Conservation (phyloP, 2,329 filamentous ascomycete genomes). For the Corinectria fuckeliana region DNA sequence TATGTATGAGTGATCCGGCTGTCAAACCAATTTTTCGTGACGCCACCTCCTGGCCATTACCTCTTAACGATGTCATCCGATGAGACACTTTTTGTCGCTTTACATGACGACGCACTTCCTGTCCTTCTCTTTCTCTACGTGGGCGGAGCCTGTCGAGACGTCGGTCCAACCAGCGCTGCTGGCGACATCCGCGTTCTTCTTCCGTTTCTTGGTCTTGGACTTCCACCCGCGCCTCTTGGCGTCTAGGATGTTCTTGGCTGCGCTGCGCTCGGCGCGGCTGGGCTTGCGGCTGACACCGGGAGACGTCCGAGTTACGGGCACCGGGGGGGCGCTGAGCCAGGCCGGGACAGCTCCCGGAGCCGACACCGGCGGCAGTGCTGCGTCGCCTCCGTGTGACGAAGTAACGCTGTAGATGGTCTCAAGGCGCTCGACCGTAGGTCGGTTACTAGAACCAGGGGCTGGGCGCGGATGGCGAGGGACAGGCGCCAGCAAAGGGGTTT, state of each 20-base stretch:
- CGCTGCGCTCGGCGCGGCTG: slow-evolving; percentile 65
- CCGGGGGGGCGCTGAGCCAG: slow-evolving; percentile 47
- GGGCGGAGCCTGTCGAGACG: slow-evolving; percentile 44
- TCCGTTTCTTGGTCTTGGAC: slow-evolving; percentile 49
- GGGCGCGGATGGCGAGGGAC: slow-evolving; percentile 58
- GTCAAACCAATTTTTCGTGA: slow-evolving; percentile 9
- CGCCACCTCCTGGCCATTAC: slow-evolving; percentile 17
- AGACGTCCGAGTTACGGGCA: slow-evolving; percentile 45
- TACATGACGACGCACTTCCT: slow-evolving; percentile 63
- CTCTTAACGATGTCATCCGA: not conserved
- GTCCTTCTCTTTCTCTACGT: slow-evolving; percentile 51
- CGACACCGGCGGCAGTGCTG: slow-evolving; percentile 10
- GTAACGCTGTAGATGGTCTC: slow-evolving; percentile 60
- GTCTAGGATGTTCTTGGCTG: slow-evolving; percentile 67
- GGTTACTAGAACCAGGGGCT: slow-evolving; percentile 40
- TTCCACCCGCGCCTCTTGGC: slow-evolving; percentile 65
- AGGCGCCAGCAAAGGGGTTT: slow-evolving; percentile 59
- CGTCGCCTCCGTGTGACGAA: slow-evolving; percentile 29
- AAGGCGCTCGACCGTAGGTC: slow-evolving; percentile 59
- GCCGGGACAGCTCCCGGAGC: slow-evolving; percentile 35
- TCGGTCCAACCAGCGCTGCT: slow-evolving; percentile 62
- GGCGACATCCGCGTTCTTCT: slow-evolving; percentile 48
- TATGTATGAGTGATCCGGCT: slow-evolving; percentile 27
- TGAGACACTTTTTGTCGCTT: slow-evolving; percentile 21
- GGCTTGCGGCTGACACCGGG: slow-evolving; percentile 54